Percentiles rank a stretch among this genome's conserved stretches.
Conservation (phyloP, 202 grass and related monocot genomes). For the Panicum hallii region DNA sequence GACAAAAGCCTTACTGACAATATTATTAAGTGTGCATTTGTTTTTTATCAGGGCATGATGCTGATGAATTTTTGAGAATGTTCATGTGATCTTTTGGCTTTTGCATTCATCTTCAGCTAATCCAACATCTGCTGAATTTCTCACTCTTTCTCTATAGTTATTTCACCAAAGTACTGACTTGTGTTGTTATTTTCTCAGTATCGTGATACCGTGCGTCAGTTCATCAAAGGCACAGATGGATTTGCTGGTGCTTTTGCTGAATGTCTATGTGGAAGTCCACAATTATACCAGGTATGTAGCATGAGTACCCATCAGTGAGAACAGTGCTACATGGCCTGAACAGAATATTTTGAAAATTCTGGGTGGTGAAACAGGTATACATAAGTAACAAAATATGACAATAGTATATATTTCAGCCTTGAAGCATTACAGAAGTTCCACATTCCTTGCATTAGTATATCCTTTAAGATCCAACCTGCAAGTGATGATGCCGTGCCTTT, state of each 20-base stretch:
- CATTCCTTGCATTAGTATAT: slow-evolving; percentile 7
- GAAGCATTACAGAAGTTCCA: neutral
- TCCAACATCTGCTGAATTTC: slow-evolving; percentile 5
- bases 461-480: neutral
- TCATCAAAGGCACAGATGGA: slow-evolving; percentile 96
- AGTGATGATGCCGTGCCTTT: neutral
- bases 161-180: slow-evolving; percentile 29
- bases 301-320: slow-evolving; percentile 5
- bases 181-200: slow-evolving; percentile 64
- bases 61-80: slow-evolving; percentile 11
- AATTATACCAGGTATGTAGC: slow-evolving; percentile 83
- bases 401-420: slow-evolving; percentile 4
- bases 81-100: slow-evolving; percentile 23
- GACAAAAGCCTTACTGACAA: neutral
- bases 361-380: neutral
- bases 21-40: slow-evolving; percentile 15
- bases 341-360: neutral
- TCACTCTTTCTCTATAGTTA: slow-evolving; percentile 21
- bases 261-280: slow-evolving; percentile 93
- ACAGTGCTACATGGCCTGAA: slow-evolving; percentile 4
- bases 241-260: slow-evolving; percentile 95
- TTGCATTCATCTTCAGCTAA: slow-evolving; percentile 37
- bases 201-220: slow-evolving; percentile 87
- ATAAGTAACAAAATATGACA: neutral
- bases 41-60: slow-evolving; percentile 32